Evolutionary conservation across 2,329 filamentous ascomycete genomes (phyloP).

Genomic region (Fusarium anguioides): DNA sequence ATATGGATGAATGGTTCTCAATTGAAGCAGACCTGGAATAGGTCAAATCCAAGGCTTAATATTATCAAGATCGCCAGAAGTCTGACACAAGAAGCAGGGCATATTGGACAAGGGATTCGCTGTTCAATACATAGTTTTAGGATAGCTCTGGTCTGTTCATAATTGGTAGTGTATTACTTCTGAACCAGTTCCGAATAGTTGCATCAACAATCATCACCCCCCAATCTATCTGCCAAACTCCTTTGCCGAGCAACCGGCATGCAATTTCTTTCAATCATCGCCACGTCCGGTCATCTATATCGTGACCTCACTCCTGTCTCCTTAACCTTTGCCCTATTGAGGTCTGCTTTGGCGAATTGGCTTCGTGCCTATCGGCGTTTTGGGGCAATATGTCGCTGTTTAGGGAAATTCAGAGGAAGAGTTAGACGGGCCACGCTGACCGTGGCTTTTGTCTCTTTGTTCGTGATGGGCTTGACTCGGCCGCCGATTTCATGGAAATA

Average conservation of each 20-base stretch:
- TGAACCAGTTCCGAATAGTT: neutral
- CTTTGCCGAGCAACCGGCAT: slow-evolving; percentile 36
- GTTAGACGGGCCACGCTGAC: slow-evolving; percentile 74
- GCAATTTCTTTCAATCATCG: slow-evolving; percentile 32
- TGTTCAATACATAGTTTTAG: neutral
- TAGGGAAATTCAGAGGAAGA: slow-evolving; percentile 86
- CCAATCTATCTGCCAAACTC: slow-evolving; percentile 20
- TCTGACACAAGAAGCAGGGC: neutral
- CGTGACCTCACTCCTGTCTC: neutral
- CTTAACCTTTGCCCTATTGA: neutral
- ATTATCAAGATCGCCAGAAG: no score
- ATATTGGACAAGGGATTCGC: neutral
- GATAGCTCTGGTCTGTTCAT: no score
- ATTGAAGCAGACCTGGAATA: no score
- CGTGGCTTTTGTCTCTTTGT: slow-evolving; percentile 68
- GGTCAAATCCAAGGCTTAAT: no score
- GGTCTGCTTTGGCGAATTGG: neutral
- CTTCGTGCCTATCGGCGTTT: slow-evolving; percentile 38
- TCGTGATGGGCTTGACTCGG: slow-evolving; percentile 69
- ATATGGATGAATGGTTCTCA: no score
- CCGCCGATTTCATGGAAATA: slow-evolving; percentile 84
- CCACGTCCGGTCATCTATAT: neutral
- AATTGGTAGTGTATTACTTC: neutral
- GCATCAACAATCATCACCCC: neutral
- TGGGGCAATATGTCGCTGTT: slow-evolving; percentile 55